Percentiles rank a stretch among this genome's conserved stretches.
phyloP scores from a whole-genome alignment of 305 asterid species.

The Fraxinus paxiana region DNA sequence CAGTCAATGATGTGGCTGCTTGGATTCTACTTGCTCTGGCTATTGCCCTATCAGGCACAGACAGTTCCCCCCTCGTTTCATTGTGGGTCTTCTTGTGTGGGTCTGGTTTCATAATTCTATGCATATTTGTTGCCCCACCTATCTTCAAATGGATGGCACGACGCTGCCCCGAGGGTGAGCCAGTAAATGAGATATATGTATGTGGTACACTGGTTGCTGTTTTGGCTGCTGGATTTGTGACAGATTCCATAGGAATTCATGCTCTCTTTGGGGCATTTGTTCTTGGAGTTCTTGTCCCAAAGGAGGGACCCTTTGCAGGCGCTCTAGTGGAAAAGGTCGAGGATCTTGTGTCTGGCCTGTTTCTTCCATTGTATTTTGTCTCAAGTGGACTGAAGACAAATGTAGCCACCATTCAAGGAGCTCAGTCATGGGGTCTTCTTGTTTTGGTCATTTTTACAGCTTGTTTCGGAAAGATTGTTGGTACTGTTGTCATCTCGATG shows the following conservation, averaged over 20 bases:
- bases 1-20: conserved; percentile 86
- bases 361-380: conserved; percentile 83
- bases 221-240: conserved; percentile 74
- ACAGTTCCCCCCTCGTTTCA: conserved; percentile 56
- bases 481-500: conserved; percentile 55
- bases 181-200: conserved; percentile 71
- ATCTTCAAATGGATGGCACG: conserved; percentile 66
- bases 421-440: conserved; percentile 86
- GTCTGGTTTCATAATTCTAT: conserved; percentile 42
- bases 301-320: conserved; percentile 78
- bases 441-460: conserved; percentile 64
- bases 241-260: conserved; percentile 81
- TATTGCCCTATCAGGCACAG: conserved; percentile 66
- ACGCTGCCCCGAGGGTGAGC: conserved; percentile 74
- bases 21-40: conserved; percentile 92
- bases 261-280: conserved; percentile 87
- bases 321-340: conserved; percentile 80
- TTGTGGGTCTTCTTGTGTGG: conserved; percentile 79
- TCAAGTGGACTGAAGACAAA: conserved; percentile 86
- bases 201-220: conserved; percentile 65
- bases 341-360: conserved; percentile 81
- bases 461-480: conserved; percentile 73
- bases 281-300: conserved; percentile 69
- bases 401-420: conserved; percentile 74
- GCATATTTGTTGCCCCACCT: conserved; percentile 52